phyloP scores from a whole-genome alignment of 331 rosid species.

The Acacia concinna region DNA sequence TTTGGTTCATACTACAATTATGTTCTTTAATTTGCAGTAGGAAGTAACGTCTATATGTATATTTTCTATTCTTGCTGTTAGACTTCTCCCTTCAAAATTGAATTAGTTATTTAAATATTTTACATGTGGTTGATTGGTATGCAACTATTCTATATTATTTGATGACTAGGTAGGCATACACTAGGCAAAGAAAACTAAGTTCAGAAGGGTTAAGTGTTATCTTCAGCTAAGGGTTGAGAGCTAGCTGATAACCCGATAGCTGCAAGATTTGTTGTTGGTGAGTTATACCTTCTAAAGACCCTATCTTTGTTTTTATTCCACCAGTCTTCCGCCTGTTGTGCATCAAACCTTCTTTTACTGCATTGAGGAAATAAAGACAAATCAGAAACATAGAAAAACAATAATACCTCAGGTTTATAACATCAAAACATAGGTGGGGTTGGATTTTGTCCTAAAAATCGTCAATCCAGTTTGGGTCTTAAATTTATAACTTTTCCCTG shows the following conservation, averaged over 20 bases:
- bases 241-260: constrained; percentile 26
- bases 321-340: constrained; percentile 78
- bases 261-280: constrained; percentile 25
- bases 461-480: too few relatives aligned
- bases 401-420: background rate
- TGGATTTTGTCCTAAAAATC: too few relatives aligned
- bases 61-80: background rate
- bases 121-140: constrained; percentile 30
- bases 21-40: background rate
- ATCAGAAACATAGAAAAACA: background rate
- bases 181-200: constrained; percentile 25
- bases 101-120: constrained; percentile 29
- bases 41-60: background rate
- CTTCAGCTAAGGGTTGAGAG: constrained; percentile 31
- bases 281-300: constrained; percentile 53
- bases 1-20: background rate
- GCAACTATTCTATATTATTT: constrained; percentile 11
- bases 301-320: constrained; percentile 71
- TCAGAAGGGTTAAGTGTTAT: constrained; percentile 38
- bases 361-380: constrained; percentile 4
- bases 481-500: too few relatives aligned
- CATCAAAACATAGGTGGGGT: too few relatives aligned
- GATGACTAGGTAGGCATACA: constrained; percentile 30
- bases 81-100: background rate
- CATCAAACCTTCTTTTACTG: constrained; percentile 71